Base-by-base conservation (phyloP, 805 yeast genomes). In the Candida yuanshanica region DNA sequence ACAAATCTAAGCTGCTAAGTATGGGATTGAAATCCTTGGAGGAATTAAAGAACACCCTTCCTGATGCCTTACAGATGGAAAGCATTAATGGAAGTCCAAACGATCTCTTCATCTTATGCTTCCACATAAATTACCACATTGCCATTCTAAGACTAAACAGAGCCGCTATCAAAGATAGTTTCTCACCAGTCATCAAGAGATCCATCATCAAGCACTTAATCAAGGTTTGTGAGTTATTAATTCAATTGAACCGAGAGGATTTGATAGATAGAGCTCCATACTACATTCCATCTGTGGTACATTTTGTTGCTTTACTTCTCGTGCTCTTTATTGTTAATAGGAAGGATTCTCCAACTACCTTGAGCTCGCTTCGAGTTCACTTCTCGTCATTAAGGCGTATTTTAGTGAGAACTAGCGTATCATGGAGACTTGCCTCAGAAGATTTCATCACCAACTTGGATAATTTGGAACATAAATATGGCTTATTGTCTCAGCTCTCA, bases 71-170 rank as follows among this genome's bases (percentile, higher is more conserved):
- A 27, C 38, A 24, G 27, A 33, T 45, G 11, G 20, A 39, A 5
- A 31, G 36, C 6, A 20, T 36, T 23, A 25, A 29, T n/a, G 24
- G 27, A 10, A 26, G 22, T 1, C 25, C 18, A 9, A 14, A 42
- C 20, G 42, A 45, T n/a, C 44, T 42, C 10, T 43, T 43, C 23
- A 45, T 48, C 8, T 23, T 56, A 14, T 27, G 50, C 12, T 52
- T 61, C 32, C 52, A 55, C 13, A 48, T 62, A 23, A 53, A 52
- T 31, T 62, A 54, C 43, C 48, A 55, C 24, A 46, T 50, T 4
- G 39, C 52, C 20, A 27, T 43, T 3, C 39, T 59, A 7, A 48
- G 52, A 25, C 26, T 61, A 20, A 50, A 55, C 22, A 50, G 54
- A 42, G 27, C 52, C 24, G 16, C 16, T 16, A 27, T 56, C 2